Evolutionary conservation across 1,284 basidiomycete species (phyloP), one percentile per base, ranked within the genome.

Genomic region (Retiboletus fuscus): DNA sequence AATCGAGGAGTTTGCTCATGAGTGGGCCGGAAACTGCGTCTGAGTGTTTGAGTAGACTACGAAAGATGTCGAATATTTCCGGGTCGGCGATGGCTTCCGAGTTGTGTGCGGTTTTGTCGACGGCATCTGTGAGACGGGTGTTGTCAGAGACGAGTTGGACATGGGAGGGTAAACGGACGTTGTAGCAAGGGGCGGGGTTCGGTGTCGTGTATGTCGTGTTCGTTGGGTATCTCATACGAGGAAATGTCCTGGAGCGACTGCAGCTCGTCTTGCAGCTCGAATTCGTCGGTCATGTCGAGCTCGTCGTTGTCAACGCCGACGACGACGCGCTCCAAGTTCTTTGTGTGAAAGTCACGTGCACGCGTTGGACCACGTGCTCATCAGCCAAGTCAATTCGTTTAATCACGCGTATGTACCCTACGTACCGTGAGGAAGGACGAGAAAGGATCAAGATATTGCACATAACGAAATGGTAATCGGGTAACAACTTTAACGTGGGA

Each of bases 1-100:
- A 92, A 81, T 96, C 95, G 53, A 95, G 86, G 2, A 96, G 84
- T 78, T 95, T 95, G 84, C 83, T 91, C 89, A 94, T 93, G 67
- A 90, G 84, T 0, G 85, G 76, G 15, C 89, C 89, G 4, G 89
- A 86, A 5, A 95, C 87, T 2, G 83, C 78, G 49, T 90, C 87
- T 1, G 92, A 87, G 75, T 91, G 83, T 81, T 95, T 95, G 76
- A 96, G 86, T 13, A 96, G 85, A 73, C 90, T 93, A 67, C 94
- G 87, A 76, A 93, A 95, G 28, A 93, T 89, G 77, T 96, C 95
- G 74, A 96, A 94, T 15, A 92, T 89, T 28, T 90, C 86, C 3
- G 85, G 83, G 51, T 94, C 88, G 0, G 86, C 81, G 67, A 97
- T 92, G 5, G 88, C 83, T 39, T 94, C 91, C 26, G 93, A 91